These are phyloP conservation scores for Xylaria acuta DNA, from an alignment of 495 filamentous ascomycete species.

Conservation along the genomic window DNA sequence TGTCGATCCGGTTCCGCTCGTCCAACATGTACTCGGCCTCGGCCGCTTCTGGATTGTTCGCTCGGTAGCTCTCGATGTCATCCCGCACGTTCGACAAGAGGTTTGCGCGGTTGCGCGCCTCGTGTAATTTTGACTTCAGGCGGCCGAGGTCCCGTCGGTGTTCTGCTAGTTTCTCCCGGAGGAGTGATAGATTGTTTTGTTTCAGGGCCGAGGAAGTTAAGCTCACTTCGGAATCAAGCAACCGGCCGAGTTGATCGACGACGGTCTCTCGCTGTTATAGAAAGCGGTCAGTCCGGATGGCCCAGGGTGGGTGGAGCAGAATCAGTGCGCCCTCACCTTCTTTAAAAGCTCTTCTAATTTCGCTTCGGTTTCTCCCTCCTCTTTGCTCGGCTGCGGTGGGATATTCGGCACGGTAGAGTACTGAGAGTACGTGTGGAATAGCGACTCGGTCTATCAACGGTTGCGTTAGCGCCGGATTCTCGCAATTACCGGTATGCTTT, in stretches of 20 bases:
- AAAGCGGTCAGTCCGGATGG: conserved; percentile 15
- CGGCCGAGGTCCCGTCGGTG: conserved; percentile 84
- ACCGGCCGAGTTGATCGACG: conserved; percentile 81
- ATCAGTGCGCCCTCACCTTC: conserved; percentile 55
- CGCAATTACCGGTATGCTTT: not conserved
- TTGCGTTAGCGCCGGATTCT: conserved; percentile 17
- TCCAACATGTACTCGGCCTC: conserved; percentile 98
- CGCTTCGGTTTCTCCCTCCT: conserved; percentile 78
- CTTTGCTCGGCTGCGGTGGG: conserved; percentile 80
- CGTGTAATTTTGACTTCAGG: conserved; percentile 68
- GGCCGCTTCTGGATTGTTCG: conserved; percentile 75
- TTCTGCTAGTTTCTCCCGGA: conserved; percentile 86
- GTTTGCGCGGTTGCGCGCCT: conserved; percentile 84
- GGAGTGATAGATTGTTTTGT: conserved; percentile 90
- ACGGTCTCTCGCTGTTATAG: conserved; percentile 76
- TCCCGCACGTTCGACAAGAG: conserved; percentile 89
- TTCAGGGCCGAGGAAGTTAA: conserved; percentile 89
- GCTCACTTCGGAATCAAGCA: conserved; percentile 92
- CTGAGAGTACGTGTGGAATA: conserved; percentile 95
- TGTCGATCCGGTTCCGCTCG: conserved; percentile 83
- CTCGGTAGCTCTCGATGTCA: conserved; percentile 88
- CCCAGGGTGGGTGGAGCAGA: conserved; percentile 24
- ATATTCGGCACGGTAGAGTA: conserved; percentile 84
- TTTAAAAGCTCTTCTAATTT: conserved; percentile 87
- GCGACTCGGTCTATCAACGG: conserved; percentile 75